Evolutionary conservation across 768 basidiomycete species (phyloP).

Genomic region (Leccinum uliginosum): DNA sequence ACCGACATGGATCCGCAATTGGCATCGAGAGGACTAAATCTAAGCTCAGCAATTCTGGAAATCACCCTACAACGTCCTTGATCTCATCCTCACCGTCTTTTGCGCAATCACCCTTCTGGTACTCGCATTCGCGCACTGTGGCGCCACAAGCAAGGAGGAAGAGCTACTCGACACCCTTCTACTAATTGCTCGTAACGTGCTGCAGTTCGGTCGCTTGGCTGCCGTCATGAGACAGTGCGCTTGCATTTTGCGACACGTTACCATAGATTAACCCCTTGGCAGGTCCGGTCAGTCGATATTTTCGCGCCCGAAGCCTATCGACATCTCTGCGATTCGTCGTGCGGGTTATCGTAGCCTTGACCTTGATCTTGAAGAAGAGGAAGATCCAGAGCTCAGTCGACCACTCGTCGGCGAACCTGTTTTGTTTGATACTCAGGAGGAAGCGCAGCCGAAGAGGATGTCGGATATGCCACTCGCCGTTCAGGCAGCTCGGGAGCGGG

Average conservation of each 20-base stretch:
- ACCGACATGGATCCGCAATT: background rate
- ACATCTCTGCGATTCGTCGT: slow-evolving; percentile 66
- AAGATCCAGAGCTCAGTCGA: slow-evolving; percentile 49
- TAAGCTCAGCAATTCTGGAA: slow-evolving; percentile 83
- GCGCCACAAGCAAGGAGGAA: slow-evolving; percentile 81
- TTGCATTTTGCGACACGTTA: slow-evolving; percentile 4
- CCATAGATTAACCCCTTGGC: slow-evolving; percentile 6
- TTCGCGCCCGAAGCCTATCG: slow-evolving; percentile 80
- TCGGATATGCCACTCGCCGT: slow-evolving; percentile 60
- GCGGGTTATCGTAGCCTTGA: slow-evolving; percentile 62
- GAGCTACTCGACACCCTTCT: slow-evolving; percentile 91
- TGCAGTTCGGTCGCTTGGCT: slow-evolving; percentile 90
- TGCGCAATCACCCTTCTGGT: slow-evolving; percentile 87
- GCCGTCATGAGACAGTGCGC: slow-evolving; percentile 44
- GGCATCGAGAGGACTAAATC: slow-evolving; percentile 2
- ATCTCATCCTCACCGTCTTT: slow-evolving; percentile 83
- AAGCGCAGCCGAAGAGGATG: slow-evolving; percentile 27
- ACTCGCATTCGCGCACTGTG: slow-evolving; percentile 84
- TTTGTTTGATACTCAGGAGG: slow-evolving; percentile 57
- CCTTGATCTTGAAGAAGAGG: slow-evolving; percentile 65
- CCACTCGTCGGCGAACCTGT: slow-evolving; percentile 59
- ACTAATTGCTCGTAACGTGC: slow-evolving; percentile 86
- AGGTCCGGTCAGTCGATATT: slow-evolving; percentile 91
- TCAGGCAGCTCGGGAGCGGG: slow-evolving; percentile 51
- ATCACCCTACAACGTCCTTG: slow-evolving; percentile 70